Conservation (phyloP, 73 alveolate genomes). For the Tetrahymena malaccensis region DNA sequence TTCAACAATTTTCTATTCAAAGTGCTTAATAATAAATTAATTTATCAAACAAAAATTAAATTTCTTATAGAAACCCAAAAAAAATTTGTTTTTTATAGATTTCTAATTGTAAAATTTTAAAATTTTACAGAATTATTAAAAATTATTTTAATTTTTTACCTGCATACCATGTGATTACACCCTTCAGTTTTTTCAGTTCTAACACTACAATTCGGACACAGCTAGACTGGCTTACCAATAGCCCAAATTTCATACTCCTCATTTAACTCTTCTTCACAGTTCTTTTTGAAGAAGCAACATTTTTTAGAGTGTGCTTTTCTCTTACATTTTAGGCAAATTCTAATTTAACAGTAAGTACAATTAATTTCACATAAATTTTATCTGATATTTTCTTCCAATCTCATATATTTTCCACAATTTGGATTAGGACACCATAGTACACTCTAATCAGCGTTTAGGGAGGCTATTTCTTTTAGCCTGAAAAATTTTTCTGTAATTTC, state of each 20-base stretch:
- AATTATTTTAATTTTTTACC: background rate
- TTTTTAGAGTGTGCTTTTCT: background rate
- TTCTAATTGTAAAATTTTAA: too few species aligned
- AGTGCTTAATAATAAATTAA: too few species aligned
- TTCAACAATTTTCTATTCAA: too few species aligned
- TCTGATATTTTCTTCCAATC: background rate
- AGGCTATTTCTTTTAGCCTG: background rate
- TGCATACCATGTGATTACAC: background rate
- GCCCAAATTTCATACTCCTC: background rate
- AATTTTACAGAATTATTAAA: background rate
- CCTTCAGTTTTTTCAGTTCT: background rate
- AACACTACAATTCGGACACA: background rate
- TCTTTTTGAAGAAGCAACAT: background rate
- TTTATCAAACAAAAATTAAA: too few species aligned
- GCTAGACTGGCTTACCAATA: background rate
- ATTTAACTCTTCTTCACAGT: background rate
- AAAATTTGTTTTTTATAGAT: too few species aligned
- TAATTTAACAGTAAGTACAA: background rate
- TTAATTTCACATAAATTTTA: background rate
- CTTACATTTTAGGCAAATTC: background rate
- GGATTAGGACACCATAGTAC: background rate
- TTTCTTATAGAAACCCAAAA: too few species aligned
- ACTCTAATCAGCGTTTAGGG: background rate
- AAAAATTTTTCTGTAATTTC: background rate
- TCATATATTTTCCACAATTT: background rate